Evolutionary conservation across 1,284 basidiomycete species (phyloP).

Genomic region (Microbotryum violaceum): DNA sequence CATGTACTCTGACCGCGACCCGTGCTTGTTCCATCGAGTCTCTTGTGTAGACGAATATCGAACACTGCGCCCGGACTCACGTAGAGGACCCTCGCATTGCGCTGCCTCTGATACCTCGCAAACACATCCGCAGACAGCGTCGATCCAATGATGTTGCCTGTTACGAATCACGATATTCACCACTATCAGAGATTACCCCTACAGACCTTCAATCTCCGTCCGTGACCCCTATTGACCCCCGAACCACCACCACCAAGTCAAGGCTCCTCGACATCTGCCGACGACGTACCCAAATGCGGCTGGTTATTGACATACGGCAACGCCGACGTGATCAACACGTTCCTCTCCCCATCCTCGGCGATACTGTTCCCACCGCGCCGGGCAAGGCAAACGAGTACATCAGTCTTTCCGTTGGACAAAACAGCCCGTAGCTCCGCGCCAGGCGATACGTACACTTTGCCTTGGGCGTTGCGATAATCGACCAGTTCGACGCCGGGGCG

Average conservation of each 20-base stretch:
- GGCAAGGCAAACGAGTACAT: neutral
- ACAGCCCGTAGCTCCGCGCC: neutral
- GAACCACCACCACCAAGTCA: neutral
- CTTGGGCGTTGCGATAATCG: slow-evolving; percentile 21
- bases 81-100: slow-evolving; percentile 47
- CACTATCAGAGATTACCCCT: neutral
- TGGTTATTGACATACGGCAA: slow-evolving; percentile 98
- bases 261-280: neutral
- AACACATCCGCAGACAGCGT: slow-evolving; percentile 93
- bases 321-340: slow-evolving; percentile 89
- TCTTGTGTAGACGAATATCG: slow-evolving; percentile 45
- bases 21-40: no score
- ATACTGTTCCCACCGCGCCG: slow-evolving; percentile 49
- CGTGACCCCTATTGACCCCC: neutral
- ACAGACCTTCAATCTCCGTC: neutral
- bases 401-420: no score
- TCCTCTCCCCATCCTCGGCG: slow-evolving; percentile 73
- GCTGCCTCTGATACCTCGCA: slow-evolving; percentile 62
- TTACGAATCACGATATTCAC: neutral
- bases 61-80: slow-evolving; percentile 41
- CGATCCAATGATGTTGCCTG: slow-evolving; percentile 96
- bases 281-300: slow-evolving; percentile 73
- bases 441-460: slow-evolving; percentile 22
- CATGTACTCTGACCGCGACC: no score
- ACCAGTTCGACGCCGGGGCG: slow-evolving; percentile 19